Base-by-base conservation (phyloP, 2,329 filamentous ascomycete species). In the Monascus ruber region DNA sequence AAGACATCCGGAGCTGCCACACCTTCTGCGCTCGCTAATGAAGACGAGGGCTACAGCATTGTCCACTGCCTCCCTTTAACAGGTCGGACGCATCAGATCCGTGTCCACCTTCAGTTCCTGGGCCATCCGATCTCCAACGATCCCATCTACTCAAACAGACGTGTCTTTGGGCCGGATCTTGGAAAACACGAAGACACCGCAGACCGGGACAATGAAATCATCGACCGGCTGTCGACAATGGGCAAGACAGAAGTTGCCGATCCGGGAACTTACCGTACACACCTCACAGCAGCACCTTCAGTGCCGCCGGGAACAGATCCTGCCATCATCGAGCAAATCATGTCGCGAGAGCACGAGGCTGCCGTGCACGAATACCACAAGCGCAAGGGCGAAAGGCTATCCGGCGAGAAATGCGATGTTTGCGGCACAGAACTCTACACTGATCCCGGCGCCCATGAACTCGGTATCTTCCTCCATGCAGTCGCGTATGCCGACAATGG, bases 91-190 rank as follows among this genome's bases (percentile, higher is more conserved):
- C 91, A 98, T 56, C 91, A 98, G 60, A 75, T 98, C 36, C 79
- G 91, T 28, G 91, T 98, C 11, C 91, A 98, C 55, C 72, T 98
- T 10, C 91, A 98, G 58, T 94, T 85, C 60, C 70, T 98, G 3
- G 91, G 91, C 1, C 84, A 96, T 56, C 91, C 91, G 1, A 96
- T 98, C 50, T 81, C 86, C 47, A 98, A 98, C 60, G 91, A 98
- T 56, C 91, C 91, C 5, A 96, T 98, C 51, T 98, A 98, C 61
- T 87, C 85, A 52, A 98, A 98, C 58, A 80, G 85, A 56, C 79
- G 80, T 41, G 91, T 98, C 7, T 98, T 94, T 71, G 91, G 91
- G 0, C 70, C 81, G 1, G 74, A 81, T 6, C 76, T 98, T 0
- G 91, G 85, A 10, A 75, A 68, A 36, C 68, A 70, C 9, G 81